These are phyloP conservation scores for Rhodotorula sp. DNA, from an alignment of 1,284 basidiomycete species.

Conservation along the genomic window DNA sequence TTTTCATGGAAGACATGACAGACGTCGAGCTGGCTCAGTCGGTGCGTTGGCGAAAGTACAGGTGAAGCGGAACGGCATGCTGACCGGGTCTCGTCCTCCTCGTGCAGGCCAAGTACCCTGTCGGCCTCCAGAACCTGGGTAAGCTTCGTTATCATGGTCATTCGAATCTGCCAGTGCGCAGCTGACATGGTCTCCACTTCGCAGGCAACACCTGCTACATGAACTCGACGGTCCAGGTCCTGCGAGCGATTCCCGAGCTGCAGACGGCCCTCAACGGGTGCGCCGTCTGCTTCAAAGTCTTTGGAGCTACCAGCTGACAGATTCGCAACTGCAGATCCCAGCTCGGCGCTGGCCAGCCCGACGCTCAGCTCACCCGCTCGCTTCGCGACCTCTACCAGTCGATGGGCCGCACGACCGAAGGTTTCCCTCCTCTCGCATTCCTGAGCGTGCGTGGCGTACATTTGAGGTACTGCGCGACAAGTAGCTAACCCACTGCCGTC, in stretches of 20 bases:
- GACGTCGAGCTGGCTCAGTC: slow-evolving; percentile 70
- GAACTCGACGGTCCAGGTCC: slow-evolving; percentile 89
- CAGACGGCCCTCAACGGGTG: slow-evolving; percentile 64
- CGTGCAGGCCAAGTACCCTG: slow-evolving; percentile 54
- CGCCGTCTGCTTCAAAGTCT: slow-evolving; percentile 43
- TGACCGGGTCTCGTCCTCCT: background rate
- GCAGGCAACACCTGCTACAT: slow-evolving; percentile 89
- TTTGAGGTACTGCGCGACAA: background rate
- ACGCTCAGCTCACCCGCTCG: slow-evolving; percentile 54
- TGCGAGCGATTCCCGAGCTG: slow-evolving; percentile 86
- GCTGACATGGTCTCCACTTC: background rate
- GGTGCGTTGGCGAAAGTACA: background rate
- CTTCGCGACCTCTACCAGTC: slow-evolving; percentile 69
- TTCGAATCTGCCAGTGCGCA: fast-evolving
- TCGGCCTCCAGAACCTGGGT: slow-evolving; percentile 54
- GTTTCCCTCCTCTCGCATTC: slow-evolving; percentile 72
- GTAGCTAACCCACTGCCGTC: background rate
- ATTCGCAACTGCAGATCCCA: background rate
- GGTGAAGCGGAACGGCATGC: background rate
- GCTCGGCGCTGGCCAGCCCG: slow-evolving; percentile 44
- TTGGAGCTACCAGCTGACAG: too few relatives aligned
- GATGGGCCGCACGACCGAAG: slow-evolving; percentile 73
- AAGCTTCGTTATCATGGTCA: background rate
- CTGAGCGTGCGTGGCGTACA: slow-evolving; percentile 51
- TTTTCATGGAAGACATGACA: slow-evolving; percentile 82